Evolutionary conservation across 2,329 filamentous ascomycete species (phyloP), one percentile per base, ranked within the genome.

Genomic region (Diaporthe longicolla): DNA sequence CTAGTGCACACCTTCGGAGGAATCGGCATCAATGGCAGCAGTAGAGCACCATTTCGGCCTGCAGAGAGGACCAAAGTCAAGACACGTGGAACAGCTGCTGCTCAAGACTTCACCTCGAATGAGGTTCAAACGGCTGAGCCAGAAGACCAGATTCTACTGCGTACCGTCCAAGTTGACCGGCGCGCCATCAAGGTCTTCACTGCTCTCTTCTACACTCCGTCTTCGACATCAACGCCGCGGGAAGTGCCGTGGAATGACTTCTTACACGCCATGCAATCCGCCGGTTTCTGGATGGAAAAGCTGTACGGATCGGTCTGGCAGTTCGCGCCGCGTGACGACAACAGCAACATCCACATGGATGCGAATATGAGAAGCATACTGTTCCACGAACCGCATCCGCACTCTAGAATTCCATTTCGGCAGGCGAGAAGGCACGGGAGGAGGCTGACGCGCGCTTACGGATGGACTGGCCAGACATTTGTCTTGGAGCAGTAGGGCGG

Each of bases 211-310:
- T 43, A 66, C 52, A 26, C 3, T 1, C 35, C 48, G 0, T 72
- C 37, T 1, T 24, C 59, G 3, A 17, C 19, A 4, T 37, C 70
- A 3, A 21, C 2, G 48, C 48, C 43, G 10, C 29, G 59, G 0
- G 70, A 72, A 17, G 54, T 72, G 6, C 35, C 37, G 2, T 68
- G 50, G 70, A 26, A 1, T 13, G 50, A 72, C 0, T 48, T 72
- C 1, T 19, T 43, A 1, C 40, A 68, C 19, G 54, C 54, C 7
- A 72, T 72, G 59, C 61, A 19, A 3, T 32, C 52, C 9, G 61
- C 63, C 1, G 61, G 71, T 50, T 72, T 72, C 52, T 8, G 40
- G 1, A 65, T 59, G 19, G 71, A 72, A 24, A 68, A 72, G 71
- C 29, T 72, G 19, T 19, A 54, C 10, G 71, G 61, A 1, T 68